phyloP scores from a whole-genome alignment of 106 monocot genomes.

The Triglochin maritima region DNA sequence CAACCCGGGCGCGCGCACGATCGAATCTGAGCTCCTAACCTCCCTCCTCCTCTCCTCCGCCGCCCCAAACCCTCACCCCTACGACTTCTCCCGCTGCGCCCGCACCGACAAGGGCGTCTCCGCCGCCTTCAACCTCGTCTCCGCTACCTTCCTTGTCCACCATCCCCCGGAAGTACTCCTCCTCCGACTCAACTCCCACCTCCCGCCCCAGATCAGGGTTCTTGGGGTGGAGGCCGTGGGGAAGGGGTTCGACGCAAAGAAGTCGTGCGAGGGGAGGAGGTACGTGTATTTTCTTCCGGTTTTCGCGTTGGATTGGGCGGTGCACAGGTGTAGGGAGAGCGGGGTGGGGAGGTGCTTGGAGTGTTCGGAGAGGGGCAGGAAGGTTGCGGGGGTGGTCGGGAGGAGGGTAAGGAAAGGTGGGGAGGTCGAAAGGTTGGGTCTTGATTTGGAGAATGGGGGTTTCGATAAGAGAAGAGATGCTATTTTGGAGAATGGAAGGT shows the following conservation, averaged over 20 bases:
- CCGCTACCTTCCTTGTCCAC: constrained; percentile 58
- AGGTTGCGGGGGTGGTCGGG: constrained; percentile 5
- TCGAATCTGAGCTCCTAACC: constrained; percentile 81
- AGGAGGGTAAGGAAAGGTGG: background rate
- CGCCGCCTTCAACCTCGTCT: constrained; percentile 86
- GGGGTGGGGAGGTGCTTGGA: constrained; percentile 53
- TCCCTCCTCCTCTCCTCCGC: constrained; percentile 65
- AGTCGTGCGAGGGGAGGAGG: constrained; percentile 82
- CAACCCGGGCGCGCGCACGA: too few relatives aligned
- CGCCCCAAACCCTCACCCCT: constrained; percentile 61
- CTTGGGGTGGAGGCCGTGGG: constrained; percentile 60
- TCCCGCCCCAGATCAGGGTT: constrained; percentile 52
- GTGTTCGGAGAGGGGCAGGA: constrained; percentile 78
- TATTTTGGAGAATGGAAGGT: background rate
- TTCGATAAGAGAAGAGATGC: background rate
- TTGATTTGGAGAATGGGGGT: background rate
- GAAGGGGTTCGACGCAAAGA: constrained; percentile 77
- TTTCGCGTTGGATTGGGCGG: constrained; percentile 62
- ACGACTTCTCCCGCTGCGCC: constrained; percentile 93
- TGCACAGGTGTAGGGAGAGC: constrained; percentile 70
- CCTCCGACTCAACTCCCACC: constrained; percentile 48
- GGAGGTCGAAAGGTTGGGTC: background rate
- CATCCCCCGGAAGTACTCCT: constrained; percentile 57
- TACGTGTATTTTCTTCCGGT: constrained; percentile 89
- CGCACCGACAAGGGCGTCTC: constrained; percentile 96